These are phyloP conservation scores for Neonectria coccinea DNA, from an alignment of 2,329 filamentous ascomycete genomes.

Conservation along the genomic window DNA sequence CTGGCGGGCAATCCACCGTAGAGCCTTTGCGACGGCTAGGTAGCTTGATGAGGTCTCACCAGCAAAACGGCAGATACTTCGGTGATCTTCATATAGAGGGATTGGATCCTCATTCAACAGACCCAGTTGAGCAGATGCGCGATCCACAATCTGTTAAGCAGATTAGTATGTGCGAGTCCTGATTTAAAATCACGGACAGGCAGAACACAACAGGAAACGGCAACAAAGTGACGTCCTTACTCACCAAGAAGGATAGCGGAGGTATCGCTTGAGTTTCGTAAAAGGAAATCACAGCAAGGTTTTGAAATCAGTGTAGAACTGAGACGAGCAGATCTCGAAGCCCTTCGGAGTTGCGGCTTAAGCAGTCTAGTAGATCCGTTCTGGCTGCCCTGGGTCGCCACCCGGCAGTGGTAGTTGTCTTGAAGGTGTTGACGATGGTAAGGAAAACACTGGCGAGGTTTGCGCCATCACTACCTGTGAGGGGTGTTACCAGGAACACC, in stretches of 20 bases:
- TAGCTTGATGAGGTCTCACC: constrained; percentile 37
- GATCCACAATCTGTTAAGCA: too few relatives aligned
- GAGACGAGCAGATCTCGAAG: constrained; percentile 38
- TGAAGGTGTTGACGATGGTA: constrained; percentile 10
- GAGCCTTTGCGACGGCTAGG: constrained; percentile 30
- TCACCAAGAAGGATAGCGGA: too few relatives aligned
- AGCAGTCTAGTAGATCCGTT: constrained; percentile 40
- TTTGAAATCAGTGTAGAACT: constrained; percentile 30
- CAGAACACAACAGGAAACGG: too few relatives aligned
- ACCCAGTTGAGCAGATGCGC: too few relatives aligned
- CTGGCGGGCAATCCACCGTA: constrained; percentile 31
- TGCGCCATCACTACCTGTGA: too few relatives aligned
- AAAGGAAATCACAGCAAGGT: constrained; percentile 37
- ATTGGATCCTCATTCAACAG: constrained; percentile 16
- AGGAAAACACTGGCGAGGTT: too few relatives aligned
- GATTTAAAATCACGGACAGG: too few relatives aligned
- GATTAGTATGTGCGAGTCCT: too few relatives aligned
- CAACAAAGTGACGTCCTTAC: too few relatives aligned
- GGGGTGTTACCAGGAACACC: too few relatives aligned
- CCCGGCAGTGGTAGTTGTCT: background rate
- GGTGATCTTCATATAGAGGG: constrained; percentile 43
- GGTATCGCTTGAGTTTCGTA: constrained; percentile 31
- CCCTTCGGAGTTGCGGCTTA: constrained; percentile 29
- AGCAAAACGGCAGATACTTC: constrained; percentile 43
- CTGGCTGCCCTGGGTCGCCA: constrained; percentile 9